Percentiles rank a stretch among this genome's conserved stretches.
These are phyloP conservation scores for Aspergillus ustus DNA, from an alignment of 2,329 filamentous ascomycete species.

Conservation along the genomic window DNA sequence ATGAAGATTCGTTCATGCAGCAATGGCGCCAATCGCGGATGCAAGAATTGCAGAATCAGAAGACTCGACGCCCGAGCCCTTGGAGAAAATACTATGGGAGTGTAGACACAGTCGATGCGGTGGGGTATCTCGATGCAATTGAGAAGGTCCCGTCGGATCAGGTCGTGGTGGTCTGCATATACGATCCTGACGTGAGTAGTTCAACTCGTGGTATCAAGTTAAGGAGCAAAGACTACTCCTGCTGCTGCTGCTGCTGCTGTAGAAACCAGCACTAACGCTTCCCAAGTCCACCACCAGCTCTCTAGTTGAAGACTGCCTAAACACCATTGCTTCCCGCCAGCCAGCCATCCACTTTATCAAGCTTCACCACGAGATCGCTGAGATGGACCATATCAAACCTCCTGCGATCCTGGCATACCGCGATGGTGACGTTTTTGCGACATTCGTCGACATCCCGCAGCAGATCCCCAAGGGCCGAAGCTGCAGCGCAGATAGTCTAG, in stretches of 20 bases:
- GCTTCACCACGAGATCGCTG: slow-evolving; percentile 87
- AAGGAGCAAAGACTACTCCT: not conserved
- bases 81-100: slow-evolving; percentile 78
- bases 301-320: slow-evolving; percentile 77
- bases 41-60: slow-evolving; percentile 72
- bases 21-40: slow-evolving; percentile 83
- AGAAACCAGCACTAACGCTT: slow-evolving; percentile 2
- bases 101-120: slow-evolving; percentile 82
- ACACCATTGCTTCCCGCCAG: slow-evolving; percentile 73
- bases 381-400: slow-evolving; percentile 87
- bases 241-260: not conserved
- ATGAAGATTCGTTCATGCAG: slow-evolving; percentile 80
- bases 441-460: slow-evolving; percentile 82
- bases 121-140: slow-evolving; percentile 93
- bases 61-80: slow-evolving; percentile 73
- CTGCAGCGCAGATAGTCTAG: slow-evolving; percentile 58
- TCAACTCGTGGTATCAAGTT: not conserved
- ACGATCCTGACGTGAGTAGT: slow-evolving; percentile 76
- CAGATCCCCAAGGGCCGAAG: slow-evolving; percentile 72
- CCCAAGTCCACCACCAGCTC: slow-evolving; percentile 75
- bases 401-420: slow-evolving; percentile 89
- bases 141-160: slow-evolving; percentile 84
- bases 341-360: slow-evolving; percentile 83
- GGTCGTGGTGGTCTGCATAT: slow-evolving; percentile 90
- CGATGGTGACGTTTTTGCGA: slow-evolving; percentile 87